These are phyloP conservation scores for Solanum aculeatissimum DNA, from an alignment of 305 asterid species.

Conservation along the genomic window DNA sequence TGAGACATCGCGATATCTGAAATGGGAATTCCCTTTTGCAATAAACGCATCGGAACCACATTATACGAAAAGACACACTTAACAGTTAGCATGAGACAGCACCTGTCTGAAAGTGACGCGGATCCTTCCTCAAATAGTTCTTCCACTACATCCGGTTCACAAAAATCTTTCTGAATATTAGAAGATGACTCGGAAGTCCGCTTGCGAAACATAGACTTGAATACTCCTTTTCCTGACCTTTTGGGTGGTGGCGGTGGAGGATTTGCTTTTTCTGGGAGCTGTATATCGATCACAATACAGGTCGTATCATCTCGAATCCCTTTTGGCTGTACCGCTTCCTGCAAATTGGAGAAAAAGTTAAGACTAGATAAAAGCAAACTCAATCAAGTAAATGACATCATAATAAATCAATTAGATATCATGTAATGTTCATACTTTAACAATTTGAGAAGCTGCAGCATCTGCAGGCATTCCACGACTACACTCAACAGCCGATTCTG, in stretches of 20 bases:
- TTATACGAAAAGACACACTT: not conserved
- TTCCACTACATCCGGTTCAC: slow-evolving; percentile 69
- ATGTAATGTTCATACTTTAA: slow-evolving; percentile 37
- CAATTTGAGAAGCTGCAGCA: slow-evolving; percentile 84
- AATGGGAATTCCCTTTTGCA: not conserved
- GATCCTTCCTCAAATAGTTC: slow-evolving; percentile 95
- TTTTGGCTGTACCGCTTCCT: slow-evolving; percentile 83
- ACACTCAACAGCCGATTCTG: slow-evolving; percentile 82
- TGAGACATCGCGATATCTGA: not conserved
- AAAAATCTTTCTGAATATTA: slow-evolving; percentile 44
- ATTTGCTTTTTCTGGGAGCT: slow-evolving; percentile 58
- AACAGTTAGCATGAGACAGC: not conserved
- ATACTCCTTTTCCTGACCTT: slow-evolving; percentile 73
- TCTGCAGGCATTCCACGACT: slow-evolving; percentile 86
- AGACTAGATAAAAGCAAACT: slow-evolving; percentile 1
- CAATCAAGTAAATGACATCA: not conserved
- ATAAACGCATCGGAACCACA: not conserved
- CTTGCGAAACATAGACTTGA: slow-evolving; percentile 77
- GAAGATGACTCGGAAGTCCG: slow-evolving; percentile 61
- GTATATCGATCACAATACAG: slow-evolving; percentile 83
- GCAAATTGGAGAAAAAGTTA: slow-evolving; percentile 8
- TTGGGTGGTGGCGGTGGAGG: slow-evolving; percentile 54
- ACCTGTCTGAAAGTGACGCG: slow-evolving; percentile 93
- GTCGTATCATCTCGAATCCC: slow-evolving; percentile 99
- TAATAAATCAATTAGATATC: not conserved